Evolutionary conservation across 2,329 filamentous ascomycete species (phyloP).

Genomic region (Pyrenophora teres): DNA sequence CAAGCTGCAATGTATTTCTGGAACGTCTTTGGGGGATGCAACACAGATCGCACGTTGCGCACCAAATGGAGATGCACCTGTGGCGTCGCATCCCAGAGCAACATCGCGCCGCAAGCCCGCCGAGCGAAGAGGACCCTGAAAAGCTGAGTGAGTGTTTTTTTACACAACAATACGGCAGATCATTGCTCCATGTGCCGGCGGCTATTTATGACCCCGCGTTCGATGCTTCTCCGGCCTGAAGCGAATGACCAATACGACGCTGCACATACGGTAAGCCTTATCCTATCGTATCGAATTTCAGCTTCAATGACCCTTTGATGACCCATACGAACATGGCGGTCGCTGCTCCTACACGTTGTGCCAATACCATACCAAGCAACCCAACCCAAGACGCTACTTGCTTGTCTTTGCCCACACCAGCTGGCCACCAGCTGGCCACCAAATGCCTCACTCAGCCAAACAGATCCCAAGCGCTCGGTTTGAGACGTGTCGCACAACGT

Average conservation of each 20-base stretch:
- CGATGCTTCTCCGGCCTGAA: background rate
- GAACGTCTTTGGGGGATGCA: slow-evolving; percentile 18
- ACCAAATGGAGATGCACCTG: slow-evolving; percentile 5
- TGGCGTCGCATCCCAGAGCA: slow-evolving; percentile 30
- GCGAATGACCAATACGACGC: background rate
- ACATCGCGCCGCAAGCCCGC: slow-evolving; percentile 22
- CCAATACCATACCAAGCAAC: background rate
- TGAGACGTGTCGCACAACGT: slow-evolving; percentile 8
- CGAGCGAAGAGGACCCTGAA: slow-evolving; percentile 21
- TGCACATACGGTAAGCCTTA: background rate
- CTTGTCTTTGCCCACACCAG: too few species aligned
- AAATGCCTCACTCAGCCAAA: slow-evolving; percentile 6
- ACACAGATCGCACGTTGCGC: slow-evolving; percentile 6
- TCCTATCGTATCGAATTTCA: background rate
- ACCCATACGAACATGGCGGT: too few species aligned
- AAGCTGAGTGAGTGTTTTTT: slow-evolving; percentile 16
- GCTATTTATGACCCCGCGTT: slow-evolving; percentile 7
- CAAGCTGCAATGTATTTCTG: slow-evolving; percentile 19
- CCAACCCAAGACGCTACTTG: background rate
- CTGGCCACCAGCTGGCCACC: background rate
- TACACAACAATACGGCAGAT: slow-evolving; percentile 12
- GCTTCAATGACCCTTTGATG: too few species aligned
- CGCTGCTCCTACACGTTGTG: too few species aligned
- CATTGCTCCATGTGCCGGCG: slow-evolving; percentile 14
- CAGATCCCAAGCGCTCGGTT: slow-evolving; percentile 9